Conservation (phyloP, 768 basidiomycete genomes). For the Strobilomyces confusus region DNA sequence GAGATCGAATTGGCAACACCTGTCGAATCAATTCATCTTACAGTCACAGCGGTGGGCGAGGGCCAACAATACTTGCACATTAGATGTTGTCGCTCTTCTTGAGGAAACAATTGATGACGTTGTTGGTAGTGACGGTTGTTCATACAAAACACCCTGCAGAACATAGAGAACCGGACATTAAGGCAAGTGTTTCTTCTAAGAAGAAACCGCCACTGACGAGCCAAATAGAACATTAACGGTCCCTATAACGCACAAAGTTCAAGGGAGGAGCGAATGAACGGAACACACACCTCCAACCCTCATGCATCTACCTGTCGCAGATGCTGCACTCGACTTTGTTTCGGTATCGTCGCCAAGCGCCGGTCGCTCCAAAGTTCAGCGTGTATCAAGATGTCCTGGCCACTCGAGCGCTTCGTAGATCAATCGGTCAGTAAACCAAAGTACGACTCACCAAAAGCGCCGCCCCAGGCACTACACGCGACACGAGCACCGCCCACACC, state of each 20-base stretch:
- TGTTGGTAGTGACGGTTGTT: slow-evolving; percentile 9
- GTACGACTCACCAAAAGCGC: slow-evolving; percentile 41
- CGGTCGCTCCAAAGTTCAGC: slow-evolving; percentile 34
- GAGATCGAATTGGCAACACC: slow-evolving; percentile 59
- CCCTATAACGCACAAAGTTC: slow-evolving; percentile 36
- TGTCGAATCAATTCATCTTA: slow-evolving; percentile 25
- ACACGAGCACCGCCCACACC: slow-evolving; percentile 10
- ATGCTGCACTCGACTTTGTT: slow-evolving; percentile 68
- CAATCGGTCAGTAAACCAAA: background rate
- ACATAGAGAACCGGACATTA: slow-evolving; percentile 35
- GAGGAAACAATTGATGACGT: slow-evolving; percentile 13
- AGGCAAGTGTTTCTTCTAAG: slow-evolving; percentile 7
- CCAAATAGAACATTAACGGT: slow-evolving; percentile 77
- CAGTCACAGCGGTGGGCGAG: background rate
- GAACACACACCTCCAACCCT: slow-evolving; percentile 61
- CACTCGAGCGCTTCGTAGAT: slow-evolving; percentile 63
- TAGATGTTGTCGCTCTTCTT: slow-evolving; percentile 70
- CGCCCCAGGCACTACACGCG: slow-evolving; percentile 51
- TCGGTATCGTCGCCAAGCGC: slow-evolving; percentile 70
- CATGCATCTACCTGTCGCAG: slow-evolving; percentile 86
- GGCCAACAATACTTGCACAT: slow-evolving; percentile 41
- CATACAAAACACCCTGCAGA: slow-evolving; percentile 48
- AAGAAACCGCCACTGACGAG: slow-evolving; percentile 43
- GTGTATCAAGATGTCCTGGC: slow-evolving; percentile 69
- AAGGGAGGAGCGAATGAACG: slow-evolving; percentile 7